Percentiles rank a stretch among this genome's conserved stretches.
Evolutionary conservation across 106 monocot species (phyloP).

Genomic region (Dactylorhiza incarnata): DNA sequence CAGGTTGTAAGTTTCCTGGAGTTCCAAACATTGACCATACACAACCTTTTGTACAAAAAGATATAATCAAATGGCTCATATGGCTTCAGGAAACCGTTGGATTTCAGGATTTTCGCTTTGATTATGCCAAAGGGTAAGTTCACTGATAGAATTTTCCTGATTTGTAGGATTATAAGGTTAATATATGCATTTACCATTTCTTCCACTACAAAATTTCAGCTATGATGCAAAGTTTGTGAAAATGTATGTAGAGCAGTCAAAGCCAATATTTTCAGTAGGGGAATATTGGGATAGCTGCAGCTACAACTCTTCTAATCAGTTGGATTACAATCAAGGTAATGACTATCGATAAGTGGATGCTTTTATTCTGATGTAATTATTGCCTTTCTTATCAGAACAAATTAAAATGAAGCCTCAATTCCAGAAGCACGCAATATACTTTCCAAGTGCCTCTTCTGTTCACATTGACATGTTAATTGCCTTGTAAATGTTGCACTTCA

Average conservation of each 20-base stretch:
- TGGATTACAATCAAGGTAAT: slow-evolving; percentile 92
- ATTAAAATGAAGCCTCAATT: not conserved
- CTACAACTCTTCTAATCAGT: slow-evolving; percentile 31
- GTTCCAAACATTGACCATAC: slow-evolving; percentile 79
- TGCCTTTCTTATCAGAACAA: not conserved
- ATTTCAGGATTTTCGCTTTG: slow-evolving; percentile 85
- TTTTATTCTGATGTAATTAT: not conserved
- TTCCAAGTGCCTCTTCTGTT: not conserved
- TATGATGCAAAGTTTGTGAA: slow-evolving; percentile 75
- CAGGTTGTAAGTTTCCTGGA: slow-evolving; percentile 66
- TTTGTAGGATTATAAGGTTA: not conserved
- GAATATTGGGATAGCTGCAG: slow-evolving; percentile 85
- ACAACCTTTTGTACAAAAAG: slow-evolving; percentile 66
- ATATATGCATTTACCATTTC: not conserved
- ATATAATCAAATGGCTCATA: slow-evolving; percentile 61
- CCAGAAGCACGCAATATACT: not conserved
- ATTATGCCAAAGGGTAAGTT: slow-evolving; percentile 83
- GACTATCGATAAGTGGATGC: not conserved
- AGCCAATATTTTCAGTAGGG: slow-evolving; percentile 68
- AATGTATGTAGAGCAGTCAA: slow-evolving; percentile 68
- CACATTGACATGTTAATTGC: not conserved
- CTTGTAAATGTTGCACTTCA: not conserved
- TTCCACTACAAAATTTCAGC: slow-evolving; percentile 19
- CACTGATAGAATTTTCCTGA: not conserved
- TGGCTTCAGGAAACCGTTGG: slow-evolving; percentile 59